Evolutionary conservation across 2,329 filamentous ascomycete genomes (phyloP), one percentile per base, ranked within the genome.

Genomic region (Trichophyton rubrum): DNA sequence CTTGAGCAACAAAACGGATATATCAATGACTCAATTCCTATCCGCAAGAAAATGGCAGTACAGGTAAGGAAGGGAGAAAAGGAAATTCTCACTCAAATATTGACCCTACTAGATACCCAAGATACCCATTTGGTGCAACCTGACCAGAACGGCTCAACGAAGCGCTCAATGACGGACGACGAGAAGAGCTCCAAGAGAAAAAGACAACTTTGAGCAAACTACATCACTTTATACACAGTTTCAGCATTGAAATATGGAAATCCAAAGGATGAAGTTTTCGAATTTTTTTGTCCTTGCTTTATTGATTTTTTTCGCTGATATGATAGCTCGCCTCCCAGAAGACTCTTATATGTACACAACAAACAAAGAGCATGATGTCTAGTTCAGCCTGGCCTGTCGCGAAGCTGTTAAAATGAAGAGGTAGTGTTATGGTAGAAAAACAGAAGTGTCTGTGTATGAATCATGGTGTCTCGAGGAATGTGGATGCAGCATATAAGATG

Each of bases 31-130:
- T 70, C 61, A 66, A 71, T 69, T 63, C 67, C 63, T 27, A 49
- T 69, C 15, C 73, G 75, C 35, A 67, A 71, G 13, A 75, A 73
- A 49, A 87, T 88, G 84, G 88, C 88, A 0, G 68, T 85, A 22
- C 75, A 81, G 58, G 86, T 90, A 40, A 81, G 88, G 62, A 73
- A 85, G 2, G 88, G 88, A 13, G 88, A 92, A 73, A 90, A 90
- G 71, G 78, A 79, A 65, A 76, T 91, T 4, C 69, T 90, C 24
- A 73, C 77, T 60, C 78, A 83, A 67, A 77, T 84, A 1, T 76
- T 80, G 57, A 66, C 6, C 64, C 68, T 58, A 62, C 69, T 35
- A 61, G 58, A 65, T 59, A 24, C 55, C 35, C 27, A 41, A 61
- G 58, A 65, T 59, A 24, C 55, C 35, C 27, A 41, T 74, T 71